Evolutionary conservation across 139 green algal genomes (phyloP).

Genomic region (Closterium sp.): DNA sequence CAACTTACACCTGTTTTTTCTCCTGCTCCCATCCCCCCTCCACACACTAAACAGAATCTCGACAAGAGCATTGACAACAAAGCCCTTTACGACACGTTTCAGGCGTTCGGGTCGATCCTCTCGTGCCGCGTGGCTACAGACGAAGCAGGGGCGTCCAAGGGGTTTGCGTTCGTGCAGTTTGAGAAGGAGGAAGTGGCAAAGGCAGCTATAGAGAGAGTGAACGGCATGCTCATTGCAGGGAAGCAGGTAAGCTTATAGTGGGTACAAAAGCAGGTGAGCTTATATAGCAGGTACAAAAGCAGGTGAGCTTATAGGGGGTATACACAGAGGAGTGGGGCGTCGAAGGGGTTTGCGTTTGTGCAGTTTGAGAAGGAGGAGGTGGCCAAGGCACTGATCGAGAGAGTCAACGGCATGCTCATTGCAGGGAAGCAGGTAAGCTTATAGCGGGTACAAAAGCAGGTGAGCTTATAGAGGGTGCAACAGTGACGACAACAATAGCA

Average conservation of each 20-base stretch:
- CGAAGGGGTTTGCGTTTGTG: slow-evolving; percentile 63
- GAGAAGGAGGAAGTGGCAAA: slow-evolving; percentile 56
- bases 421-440: slow-evolving; percentile 53
- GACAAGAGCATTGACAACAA: slow-evolving; percentile 65
- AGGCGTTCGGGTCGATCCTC: slow-evolving; percentile 58
- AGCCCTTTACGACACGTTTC: slow-evolving; percentile 63
- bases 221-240: slow-evolving; percentile 61
- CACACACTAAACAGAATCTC: slow-evolving; percentile 60
- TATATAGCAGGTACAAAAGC: too few relatives aligned
- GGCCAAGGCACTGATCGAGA: slow-evolving; percentile 62
- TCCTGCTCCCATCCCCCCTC: not conserved
- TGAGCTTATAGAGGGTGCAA: too few relatives aligned
- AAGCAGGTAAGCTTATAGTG: slow-evolving; percentile 47
- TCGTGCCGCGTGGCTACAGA: slow-evolving; percentile 62
- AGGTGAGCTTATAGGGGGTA: too few relatives aligned
- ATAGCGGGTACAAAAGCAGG: slow-evolving; percentile 54
- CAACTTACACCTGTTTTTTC: not conserved
- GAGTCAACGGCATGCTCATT: slow-evolving; percentile 65
- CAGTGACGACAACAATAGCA: too few relatives aligned
- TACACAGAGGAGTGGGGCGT: too few relatives aligned
- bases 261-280: slow-evolving; percentile 59
- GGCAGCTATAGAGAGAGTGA: slow-evolving; percentile 65
- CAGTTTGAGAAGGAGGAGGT: slow-evolving; percentile 61
- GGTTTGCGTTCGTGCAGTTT: slow-evolving; percentile 66
- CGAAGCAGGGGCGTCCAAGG: slow-evolving; percentile 50